Conservation (phyloP, 2,329 filamentous ascomycete species). For the Trichophyton mentagrophytes region DNA sequence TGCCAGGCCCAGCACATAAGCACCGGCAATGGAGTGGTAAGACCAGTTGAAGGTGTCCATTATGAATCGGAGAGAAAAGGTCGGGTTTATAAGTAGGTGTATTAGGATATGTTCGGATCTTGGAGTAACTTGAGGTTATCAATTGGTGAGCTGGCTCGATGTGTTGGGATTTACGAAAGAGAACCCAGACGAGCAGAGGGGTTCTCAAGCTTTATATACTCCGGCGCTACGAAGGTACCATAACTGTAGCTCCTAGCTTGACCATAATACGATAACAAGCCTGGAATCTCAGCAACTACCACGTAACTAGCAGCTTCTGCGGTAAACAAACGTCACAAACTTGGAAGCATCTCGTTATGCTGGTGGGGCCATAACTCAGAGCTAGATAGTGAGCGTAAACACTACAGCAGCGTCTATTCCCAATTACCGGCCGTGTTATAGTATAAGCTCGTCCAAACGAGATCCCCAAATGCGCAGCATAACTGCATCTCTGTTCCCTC, state of each 20-base stretch:
- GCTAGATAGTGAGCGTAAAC: background rate
- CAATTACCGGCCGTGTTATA: too few species aligned
- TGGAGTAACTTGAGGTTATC: background rate
- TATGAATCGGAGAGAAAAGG: background rate
- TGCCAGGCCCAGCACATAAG: constrained; percentile 21
- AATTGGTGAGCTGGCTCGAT: background rate
- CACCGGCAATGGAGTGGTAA: constrained; percentile 22
- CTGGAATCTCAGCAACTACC: background rate
- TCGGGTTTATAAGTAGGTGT: background rate
- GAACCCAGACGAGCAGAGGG: background rate
- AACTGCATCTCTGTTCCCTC: too few species aligned
- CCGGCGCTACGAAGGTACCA: background rate
- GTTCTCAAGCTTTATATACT: background rate
- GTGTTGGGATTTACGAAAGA: background rate
- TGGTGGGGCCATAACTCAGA: background rate
- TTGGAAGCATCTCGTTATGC: background rate
- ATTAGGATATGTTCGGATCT: background rate
- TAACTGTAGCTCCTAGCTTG: background rate
- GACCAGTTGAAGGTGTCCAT: constrained; percentile 19
- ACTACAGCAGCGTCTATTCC: background rate
- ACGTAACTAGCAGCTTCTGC: background rate
- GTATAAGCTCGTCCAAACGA: too few species aligned
- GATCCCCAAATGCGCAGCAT: too few species aligned
- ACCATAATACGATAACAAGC: background rate
- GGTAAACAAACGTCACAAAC: background rate